A percentile compares a stretch with the other conserved stretches of the same genome.
Conservation (phyloP, 2,329 filamentous ascomycete species). For the Balansia obtecta region DNA sequence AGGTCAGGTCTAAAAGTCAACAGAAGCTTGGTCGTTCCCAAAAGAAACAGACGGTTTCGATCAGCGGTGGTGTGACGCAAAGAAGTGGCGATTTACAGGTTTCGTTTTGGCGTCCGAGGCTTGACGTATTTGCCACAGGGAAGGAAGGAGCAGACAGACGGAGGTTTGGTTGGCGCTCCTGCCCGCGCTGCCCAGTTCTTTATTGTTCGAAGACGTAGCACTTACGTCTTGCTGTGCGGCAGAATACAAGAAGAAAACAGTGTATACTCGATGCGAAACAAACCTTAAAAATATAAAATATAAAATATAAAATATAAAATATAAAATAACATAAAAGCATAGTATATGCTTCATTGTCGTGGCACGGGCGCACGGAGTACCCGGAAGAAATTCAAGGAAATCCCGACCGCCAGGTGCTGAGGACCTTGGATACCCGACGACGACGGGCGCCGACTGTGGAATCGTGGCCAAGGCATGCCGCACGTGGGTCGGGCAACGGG, state of each 20-base stretch:
- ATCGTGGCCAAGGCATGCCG: conserved; percentile 10
- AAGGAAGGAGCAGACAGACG: neutral
- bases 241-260: too few species aligned
- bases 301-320: neutral
- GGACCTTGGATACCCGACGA: too few species aligned
- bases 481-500: conserved; percentile 8
- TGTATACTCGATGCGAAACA: too few species aligned
- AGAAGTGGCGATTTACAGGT: conserved; percentile 2
- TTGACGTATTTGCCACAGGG: neutral
- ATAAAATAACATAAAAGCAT: too few species aligned
- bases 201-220: too few species aligned
- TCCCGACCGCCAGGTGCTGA: neutral
- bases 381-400: too few species aligned
- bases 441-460: neutral
- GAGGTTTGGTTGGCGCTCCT: neutral
- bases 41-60: neutral
- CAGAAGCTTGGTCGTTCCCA: neutral
- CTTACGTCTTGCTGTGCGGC: too few species aligned
- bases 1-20: neutral
- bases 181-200: neutral
- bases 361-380: too few species aligned
- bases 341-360: too few species aligned
- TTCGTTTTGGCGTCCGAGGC: neutral
- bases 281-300: too few species aligned
- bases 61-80: conserved; percentile 2